These are phyloP conservation scores for Acer campestre DNA, from an alignment of 345 rosid species.

Conservation along the genomic window DNA sequence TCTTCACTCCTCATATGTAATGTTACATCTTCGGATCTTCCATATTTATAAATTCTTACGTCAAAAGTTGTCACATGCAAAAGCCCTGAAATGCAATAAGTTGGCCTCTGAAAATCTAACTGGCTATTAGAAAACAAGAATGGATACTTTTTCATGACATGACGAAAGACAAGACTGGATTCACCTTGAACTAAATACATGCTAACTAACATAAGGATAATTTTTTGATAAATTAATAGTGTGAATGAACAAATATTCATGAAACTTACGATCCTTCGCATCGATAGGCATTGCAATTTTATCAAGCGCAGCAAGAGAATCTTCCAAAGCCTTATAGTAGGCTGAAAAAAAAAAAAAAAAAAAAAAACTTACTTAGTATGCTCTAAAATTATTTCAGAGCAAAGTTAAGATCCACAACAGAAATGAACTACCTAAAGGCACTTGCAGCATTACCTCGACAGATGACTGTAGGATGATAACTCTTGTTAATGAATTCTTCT, in stretches of 20 bases:
- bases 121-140: not conserved
- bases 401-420: slow-evolving; percentile 15
- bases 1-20: not conserved
- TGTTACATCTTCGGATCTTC: not conserved
- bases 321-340: slow-evolving; percentile 90
- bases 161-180: not conserved
- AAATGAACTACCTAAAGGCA: slow-evolving; percentile 2
- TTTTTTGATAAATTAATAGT: not conserved
- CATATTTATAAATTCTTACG: not conserved
- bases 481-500: slow-evolving; percentile 85
- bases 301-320: slow-evolving; percentile 89
- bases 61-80: not conserved
- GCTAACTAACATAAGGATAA: not conserved
- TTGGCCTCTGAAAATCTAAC: not conserved
- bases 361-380: slow-evolving; percentile 1
- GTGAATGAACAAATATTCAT: slow-evolving; percentile 5
- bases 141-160: not conserved
- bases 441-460: slow-evolving; percentile 63
- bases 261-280: slow-evolving; percentile 73
- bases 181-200: not conserved
- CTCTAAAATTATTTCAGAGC: not conserved
- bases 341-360: slow-evolving; percentile 50
- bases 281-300: slow-evolving; percentile 90
- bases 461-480: slow-evolving; percentile 91
- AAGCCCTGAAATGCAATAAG: not conserved